These are phyloP conservation scores for Cornus florida DNA, from an alignment of 148 eudicot genomes.

Conservation along the genomic window DNA sequence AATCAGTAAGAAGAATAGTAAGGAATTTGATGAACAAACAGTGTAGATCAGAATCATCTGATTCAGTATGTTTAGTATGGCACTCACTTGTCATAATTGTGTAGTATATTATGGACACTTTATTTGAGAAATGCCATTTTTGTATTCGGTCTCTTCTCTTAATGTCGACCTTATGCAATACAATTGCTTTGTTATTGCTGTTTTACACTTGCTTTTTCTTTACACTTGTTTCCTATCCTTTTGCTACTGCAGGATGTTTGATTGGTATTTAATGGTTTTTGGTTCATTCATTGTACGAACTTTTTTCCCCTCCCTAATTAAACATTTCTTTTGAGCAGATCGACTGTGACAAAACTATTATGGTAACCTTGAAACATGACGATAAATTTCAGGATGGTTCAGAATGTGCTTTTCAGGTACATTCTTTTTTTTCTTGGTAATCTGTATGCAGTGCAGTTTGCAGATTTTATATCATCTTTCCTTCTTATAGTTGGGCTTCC, in stretches of 20 bases:
- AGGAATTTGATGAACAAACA: too few species aligned
- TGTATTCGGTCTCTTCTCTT: too few species aligned
- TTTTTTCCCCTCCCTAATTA: conserved; percentile 20
- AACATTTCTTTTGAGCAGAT: conserved; percentile 50
- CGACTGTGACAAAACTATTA: conserved; percentile 94
- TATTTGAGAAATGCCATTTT: background rate
- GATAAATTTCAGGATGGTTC: conserved; percentile 91
- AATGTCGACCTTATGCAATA: background rate
- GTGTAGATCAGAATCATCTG: background rate
- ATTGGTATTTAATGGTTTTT: background rate
- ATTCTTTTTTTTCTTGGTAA: background rate
- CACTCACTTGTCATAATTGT: background rate
- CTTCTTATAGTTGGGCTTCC: background rate
- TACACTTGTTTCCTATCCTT: background rate
- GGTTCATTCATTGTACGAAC: background rate
- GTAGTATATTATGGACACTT: background rate
- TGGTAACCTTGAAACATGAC: conserved; percentile 95
- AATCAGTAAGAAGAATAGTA: too few species aligned
- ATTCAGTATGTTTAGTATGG: background rate
- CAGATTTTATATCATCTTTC: background rate
- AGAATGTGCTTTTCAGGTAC: conserved; percentile 93
- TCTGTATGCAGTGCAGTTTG: background rate
- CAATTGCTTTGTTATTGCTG: background rate
- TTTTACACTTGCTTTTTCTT: background rate
- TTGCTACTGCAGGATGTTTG: background rate